phyloP scores from a whole-genome alignment of 768 basidiomycete genomes.

The Austroboletus festivus region DNA sequence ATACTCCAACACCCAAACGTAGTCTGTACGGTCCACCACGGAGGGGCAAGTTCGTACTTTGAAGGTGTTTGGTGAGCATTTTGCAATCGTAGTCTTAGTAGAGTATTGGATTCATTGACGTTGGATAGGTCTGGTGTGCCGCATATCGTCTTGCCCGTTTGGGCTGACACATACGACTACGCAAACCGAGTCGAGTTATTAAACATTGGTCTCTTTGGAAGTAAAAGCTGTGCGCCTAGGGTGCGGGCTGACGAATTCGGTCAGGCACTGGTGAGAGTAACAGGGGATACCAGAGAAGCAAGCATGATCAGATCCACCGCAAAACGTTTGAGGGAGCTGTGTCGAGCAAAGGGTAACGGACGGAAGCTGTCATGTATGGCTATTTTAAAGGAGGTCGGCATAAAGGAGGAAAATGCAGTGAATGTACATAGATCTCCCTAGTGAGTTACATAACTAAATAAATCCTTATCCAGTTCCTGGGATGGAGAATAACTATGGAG shows the following conservation, averaged over 20 bases:
- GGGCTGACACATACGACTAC: background rate
- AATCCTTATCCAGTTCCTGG: conserved; percentile 20
- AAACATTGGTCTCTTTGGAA: background rate
- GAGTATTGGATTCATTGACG: background rate
- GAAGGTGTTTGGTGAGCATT: background rate
- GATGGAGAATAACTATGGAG: too few relatives aligned
- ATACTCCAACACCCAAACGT: background rate
- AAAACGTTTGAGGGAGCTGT: background rate
- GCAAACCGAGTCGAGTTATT: background rate
- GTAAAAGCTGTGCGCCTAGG: background rate
- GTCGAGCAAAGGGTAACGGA: conserved; percentile 2
- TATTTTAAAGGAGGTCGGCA: background rate
- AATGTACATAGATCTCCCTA: background rate
- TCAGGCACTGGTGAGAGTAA: background rate
- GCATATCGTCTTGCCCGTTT: background rate
- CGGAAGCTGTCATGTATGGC: background rate
- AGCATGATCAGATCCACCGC: background rate
- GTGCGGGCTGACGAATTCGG: background rate
- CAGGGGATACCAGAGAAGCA: background rate
- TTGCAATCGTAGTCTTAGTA: background rate
- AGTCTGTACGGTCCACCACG: conserved; percentile 2
- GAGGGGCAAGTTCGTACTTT: conserved; percentile 1
- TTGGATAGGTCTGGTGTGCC: background rate
- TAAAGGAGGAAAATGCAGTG: too few relatives aligned
- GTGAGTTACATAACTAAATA: too few relatives aligned